phyloP scores from a whole-genome alignment of 208 protist genomes.

The Angomonas deanei region DNA sequence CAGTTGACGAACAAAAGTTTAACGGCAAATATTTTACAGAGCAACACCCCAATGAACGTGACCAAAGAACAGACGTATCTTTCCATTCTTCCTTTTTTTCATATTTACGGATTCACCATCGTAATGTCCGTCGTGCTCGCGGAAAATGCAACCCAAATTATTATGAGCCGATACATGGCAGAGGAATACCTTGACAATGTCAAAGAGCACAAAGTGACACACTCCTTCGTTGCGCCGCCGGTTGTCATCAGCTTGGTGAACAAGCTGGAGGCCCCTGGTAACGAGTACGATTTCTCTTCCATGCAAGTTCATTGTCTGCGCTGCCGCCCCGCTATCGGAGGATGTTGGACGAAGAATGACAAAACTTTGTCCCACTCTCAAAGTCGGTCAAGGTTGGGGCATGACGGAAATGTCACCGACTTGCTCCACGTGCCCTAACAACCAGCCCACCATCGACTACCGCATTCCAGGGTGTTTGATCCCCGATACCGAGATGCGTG shows the following conservation, averaged over 20 bases:
- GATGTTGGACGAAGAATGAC: slow-evolving; percentile 20
- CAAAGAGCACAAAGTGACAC: slow-evolving; percentile 46
- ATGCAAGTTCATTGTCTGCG: slow-evolving; percentile 21
- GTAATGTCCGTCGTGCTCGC: slow-evolving; percentile 22
- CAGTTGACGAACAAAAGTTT: slow-evolving; percentile 32
- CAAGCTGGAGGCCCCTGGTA: slow-evolving; percentile 23
- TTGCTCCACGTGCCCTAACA: slow-evolving; percentile 5
- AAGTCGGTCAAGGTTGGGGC: slow-evolving; percentile 33
- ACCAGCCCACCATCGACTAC: neutral
- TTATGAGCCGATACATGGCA: slow-evolving; percentile 48
- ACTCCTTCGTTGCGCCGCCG: slow-evolving; percentile 70
- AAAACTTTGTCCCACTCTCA: neutral
- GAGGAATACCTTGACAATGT: slow-evolving; percentile 32
- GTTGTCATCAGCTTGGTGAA: slow-evolving; percentile 67
- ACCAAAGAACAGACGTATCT: slow-evolving; percentile 25
- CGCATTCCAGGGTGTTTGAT: slow-evolving; percentile 14
- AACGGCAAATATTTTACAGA: slow-evolving; percentile 25
- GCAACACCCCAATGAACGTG: slow-evolving; percentile 10
- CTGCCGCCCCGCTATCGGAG: slow-evolving; percentile 52
- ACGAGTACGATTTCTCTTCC: slow-evolving; percentile 22
- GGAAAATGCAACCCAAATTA: slow-evolving; percentile 26
- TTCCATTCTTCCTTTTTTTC: slow-evolving; percentile 68
- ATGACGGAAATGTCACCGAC: slow-evolving; percentile 77
- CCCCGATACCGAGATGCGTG: slow-evolving; percentile 30
- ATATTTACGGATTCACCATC: slow-evolving; percentile 79